Evolutionary conservation across 345 rosid species (phyloP).

Genomic region (Bretschneidera sinensis): DNA sequence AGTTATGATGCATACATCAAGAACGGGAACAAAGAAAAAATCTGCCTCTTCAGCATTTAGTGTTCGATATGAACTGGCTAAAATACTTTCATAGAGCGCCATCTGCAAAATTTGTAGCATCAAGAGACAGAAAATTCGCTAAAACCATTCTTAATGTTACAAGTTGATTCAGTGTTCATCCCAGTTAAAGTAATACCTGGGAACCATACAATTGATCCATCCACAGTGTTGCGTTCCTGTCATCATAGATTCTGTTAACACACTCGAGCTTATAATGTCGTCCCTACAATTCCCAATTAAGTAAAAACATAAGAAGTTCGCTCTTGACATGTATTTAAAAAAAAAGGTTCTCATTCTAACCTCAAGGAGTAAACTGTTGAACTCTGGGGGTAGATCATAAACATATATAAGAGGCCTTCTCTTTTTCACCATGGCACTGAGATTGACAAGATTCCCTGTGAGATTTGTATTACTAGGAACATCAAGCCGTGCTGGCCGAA

Average conservation of each 20-base stretch:
- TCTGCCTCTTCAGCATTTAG: conserved; percentile 96
- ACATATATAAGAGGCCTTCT: conserved; percentile 89
- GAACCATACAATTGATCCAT: conserved; percentile 87
- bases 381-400: conserved; percentile 91
- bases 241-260: conserved; percentile 81
- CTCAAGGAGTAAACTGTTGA: conserved; percentile 95
- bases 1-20: conserved; percentile 89
- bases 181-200: conserved; percentile 54
- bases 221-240: conserved; percentile 76
- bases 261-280: conserved; percentile 89
- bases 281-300: conserved; percentile 51
- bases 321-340: conserved; percentile 11
- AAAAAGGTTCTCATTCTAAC: conserved; percentile 35
- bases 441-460: conserved; percentile 39
- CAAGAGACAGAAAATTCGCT: not conserved
- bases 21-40: conserved; percentile 95
- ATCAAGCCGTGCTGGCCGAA: conserved; percentile 78
- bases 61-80: conserved; percentile 78
- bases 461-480: conserved; percentile 38
- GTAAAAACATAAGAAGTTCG: conserved; percentile 15
- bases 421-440: conserved; percentile 63
- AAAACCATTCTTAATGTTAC: conserved; percentile 8
- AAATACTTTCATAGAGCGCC: conserved; percentile 87
- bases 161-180: conserved; percentile 8
- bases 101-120: conserved; percentile 43